Percentiles rank a stretch among this genome's conserved stretches.
phyloP scores from a whole-genome alignment of 192 early-diverging fungal species.

The Coemansia sp. region DNA sequence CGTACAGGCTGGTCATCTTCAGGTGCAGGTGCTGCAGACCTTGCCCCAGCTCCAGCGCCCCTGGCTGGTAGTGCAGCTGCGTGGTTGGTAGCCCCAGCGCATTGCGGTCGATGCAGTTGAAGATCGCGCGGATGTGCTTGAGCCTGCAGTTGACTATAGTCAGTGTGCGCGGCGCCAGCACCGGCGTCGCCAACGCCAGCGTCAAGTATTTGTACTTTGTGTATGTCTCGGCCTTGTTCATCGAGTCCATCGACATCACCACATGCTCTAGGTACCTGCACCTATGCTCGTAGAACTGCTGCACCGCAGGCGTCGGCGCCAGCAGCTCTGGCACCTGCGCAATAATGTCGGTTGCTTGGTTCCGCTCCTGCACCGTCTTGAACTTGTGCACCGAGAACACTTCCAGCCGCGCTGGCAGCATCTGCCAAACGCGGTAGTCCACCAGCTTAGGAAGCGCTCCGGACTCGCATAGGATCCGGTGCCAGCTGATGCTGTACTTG shows the following conservation, averaged over 20 bases:
- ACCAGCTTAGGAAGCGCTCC: constrained; percentile 28
- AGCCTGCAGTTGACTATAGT: constrained; percentile 54
- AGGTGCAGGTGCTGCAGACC: constrained; percentile 49
- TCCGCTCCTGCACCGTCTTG: constrained; percentile 49
- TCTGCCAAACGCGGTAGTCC: constrained; percentile 56
- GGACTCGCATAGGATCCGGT: constrained; percentile 50
- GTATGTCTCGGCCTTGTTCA: constrained; percentile 54
- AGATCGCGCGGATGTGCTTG: constrained; percentile 52
- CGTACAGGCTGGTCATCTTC: constrained; percentile 53
- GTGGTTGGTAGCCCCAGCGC: constrained; percentile 44
- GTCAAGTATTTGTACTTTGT: constrained; percentile 58
- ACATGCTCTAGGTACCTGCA: constrained; percentile 53
- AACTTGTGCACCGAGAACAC: constrained; percentile 55
- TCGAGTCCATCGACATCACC: constrained; percentile 57
- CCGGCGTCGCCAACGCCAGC: constrained; percentile 46
- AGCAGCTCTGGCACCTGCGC: constrained; percentile 50
- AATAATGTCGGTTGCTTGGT: constrained; percentile 54
- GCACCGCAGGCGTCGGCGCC: constrained; percentile 44
- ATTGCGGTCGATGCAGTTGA: constrained; percentile 58
- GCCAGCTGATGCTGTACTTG: constrained; percentile 48
- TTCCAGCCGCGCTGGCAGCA: constrained; percentile 50
- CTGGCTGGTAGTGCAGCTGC: constrained; percentile 48
- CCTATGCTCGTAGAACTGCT: constrained; percentile 56
- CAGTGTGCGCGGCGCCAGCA: constrained; percentile 50
- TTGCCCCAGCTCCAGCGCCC: constrained; percentile 34